Conservation (phyloP, 139 green algal species). For the Medakamo hakoo region DNA sequence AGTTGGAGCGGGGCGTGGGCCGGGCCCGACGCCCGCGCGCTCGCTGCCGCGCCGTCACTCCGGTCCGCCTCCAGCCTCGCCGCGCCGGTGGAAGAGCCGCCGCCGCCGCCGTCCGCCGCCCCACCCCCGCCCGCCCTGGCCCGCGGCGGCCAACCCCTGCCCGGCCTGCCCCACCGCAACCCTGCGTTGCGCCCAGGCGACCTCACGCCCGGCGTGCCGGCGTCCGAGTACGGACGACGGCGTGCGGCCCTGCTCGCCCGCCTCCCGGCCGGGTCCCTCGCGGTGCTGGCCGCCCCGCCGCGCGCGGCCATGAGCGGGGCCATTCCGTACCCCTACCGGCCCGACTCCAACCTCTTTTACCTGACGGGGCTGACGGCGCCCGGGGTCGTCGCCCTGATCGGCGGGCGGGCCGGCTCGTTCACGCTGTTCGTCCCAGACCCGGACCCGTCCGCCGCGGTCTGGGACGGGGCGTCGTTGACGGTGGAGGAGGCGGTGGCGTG, state of each 20-base stretch:
- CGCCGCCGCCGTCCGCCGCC: too few relatives aligned
- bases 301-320: constrained; percentile 46
- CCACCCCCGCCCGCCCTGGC: background rate
- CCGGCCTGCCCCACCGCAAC: too few relatives aligned
- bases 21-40: too few relatives aligned
- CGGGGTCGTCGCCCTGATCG: constrained; percentile 24
- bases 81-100: too few relatives aligned
- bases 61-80: too few relatives aligned
- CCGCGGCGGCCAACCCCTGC: too few relatives aligned
- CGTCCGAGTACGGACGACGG: constrained; percentile 31
- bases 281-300: constrained; percentile 42
- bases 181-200: constrained; percentile 26
- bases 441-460: constrained; percentile 18
- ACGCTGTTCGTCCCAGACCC: constrained; percentile 30
- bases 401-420: constrained; percentile 4
- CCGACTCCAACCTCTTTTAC: constrained; percentile 72
- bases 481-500: constrained; percentile 20
- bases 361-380: constrained; percentile 70
- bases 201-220: constrained; percentile 37
- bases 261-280: constrained; percentile 41
- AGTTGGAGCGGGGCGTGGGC: too few relatives aligned
- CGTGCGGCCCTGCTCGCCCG: constrained; percentile 22
- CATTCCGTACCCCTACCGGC: constrained; percentile 72
- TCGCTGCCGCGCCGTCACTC: too few relatives aligned
- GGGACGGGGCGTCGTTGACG: constrained; percentile 28